Conservation (phyloP, 1,284 basidiomycete genomes). For the Cystobasidium pallidum region DNA sequence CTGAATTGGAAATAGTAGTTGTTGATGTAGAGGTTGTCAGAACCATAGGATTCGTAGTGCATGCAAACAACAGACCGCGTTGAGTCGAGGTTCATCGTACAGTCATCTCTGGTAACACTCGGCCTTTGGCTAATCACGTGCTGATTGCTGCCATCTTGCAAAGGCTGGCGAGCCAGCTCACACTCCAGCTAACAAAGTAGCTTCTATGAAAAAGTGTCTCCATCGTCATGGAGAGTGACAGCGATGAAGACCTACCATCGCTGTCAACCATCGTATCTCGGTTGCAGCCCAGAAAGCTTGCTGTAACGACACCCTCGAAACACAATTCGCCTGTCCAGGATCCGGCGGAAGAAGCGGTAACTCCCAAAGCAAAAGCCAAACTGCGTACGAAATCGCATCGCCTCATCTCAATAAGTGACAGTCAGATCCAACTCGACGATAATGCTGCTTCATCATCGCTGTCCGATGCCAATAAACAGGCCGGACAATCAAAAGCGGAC, state of each 20-base stretch:
- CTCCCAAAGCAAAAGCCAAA: conserved; percentile 6
- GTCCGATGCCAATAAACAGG: conserved; percentile 6
- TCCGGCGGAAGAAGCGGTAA: conserved; percentile 32
- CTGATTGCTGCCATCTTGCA: background rate
- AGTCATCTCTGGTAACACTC: too few species aligned
- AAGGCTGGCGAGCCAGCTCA: too few species aligned
- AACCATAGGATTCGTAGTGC: background rate
- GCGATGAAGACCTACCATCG: conserved; percentile 23
- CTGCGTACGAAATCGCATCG: background rate
- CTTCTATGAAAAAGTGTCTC: background rate
- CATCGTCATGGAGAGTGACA: conserved; percentile 1
- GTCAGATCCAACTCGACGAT: background rate
- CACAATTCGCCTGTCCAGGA: conserved; percentile 3
- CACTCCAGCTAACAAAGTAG: background rate
- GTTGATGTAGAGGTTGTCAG: background rate
- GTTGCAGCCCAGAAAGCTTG: background rate
- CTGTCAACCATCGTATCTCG: conserved; percentile 1
- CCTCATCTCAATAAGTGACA: background rate
- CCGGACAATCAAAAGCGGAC: background rate
- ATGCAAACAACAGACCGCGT: too few species aligned
- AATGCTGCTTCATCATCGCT: too few species aligned
- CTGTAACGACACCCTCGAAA: background rate
- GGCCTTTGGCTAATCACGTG: too few species aligned
- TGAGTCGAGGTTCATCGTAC: too few species aligned
- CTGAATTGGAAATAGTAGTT: background rate